Conservation (phyloP, 1,284 basidiomycete genomes). For the Takashimella koratensis region DNA sequence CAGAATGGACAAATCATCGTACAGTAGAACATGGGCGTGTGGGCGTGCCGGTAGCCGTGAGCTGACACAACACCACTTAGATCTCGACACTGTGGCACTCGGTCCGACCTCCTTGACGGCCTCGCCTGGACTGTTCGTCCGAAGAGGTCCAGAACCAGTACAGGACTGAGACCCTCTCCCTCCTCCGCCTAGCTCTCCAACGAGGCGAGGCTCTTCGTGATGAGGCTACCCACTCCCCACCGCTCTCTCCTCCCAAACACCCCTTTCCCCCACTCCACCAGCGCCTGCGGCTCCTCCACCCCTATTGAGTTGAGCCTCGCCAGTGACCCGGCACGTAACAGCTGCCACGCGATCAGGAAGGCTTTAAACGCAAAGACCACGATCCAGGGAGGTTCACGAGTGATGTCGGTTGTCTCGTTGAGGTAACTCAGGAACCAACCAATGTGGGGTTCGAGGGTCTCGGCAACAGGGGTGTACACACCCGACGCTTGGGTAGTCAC, state of each 20-base stretch:
- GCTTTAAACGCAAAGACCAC: slow-evolving; percentile 31
- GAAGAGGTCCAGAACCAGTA: too few species aligned
- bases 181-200: background rate
- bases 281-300: slow-evolving; percentile 6
- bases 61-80: too few species aligned
- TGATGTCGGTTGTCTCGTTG: slow-evolving; percentile 1
- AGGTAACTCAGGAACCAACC: slow-evolving; percentile 29
- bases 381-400: slow-evolving; percentile 25
- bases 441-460: slow-evolving; percentile 20
- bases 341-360: slow-evolving; percentile 27
- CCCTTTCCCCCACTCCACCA: slow-evolving; percentile 16
- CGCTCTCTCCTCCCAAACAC: slow-evolving; percentile 14
- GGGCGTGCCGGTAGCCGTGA: too few species aligned
- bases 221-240: slow-evolving; percentile 16
- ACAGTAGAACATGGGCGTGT: too few species aligned
- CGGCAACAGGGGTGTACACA: background rate
- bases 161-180: too few species aligned
- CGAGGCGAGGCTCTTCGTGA: background rate
- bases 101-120: too few species aligned
- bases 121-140: too few species aligned
- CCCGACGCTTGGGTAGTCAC: background rate
- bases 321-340: slow-evolving; percentile 13
- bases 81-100: too few species aligned
- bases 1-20: too few species aligned
- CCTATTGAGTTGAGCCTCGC: slow-evolving; percentile 6